These are phyloP conservation scores for Botryotinia narcissicola DNA, from an alignment of 2,329 filamentous ascomycete genomes.

Conservation along the genomic window DNA sequence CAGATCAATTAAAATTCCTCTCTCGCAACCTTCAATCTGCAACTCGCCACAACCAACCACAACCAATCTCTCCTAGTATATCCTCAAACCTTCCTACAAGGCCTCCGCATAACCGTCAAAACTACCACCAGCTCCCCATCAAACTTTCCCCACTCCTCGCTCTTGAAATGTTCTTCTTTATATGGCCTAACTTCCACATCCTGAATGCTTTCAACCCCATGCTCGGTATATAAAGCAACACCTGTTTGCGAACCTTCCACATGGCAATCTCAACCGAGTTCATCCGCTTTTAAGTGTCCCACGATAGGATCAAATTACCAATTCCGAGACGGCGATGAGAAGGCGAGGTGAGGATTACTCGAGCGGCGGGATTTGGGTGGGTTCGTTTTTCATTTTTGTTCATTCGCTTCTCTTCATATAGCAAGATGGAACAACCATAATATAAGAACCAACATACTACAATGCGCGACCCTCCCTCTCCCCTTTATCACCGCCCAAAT, in stretches of 20 bases:
- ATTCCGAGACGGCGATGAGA: not conserved
- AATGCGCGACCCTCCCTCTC: not conserved
- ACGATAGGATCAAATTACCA: accelerated
- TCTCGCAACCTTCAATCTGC: not conserved
- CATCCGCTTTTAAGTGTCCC: not conserved
- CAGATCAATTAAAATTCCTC: not conserved
- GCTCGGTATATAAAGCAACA: not conserved
- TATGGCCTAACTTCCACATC: not conserved
- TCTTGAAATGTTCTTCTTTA: not conserved
- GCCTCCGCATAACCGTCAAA: too few relatives aligned
- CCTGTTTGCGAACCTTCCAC: not conserved
- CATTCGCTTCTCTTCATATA: too few relatives aligned
- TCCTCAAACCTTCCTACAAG: not conserved
- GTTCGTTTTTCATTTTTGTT: too few relatives aligned
- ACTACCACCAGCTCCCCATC: not conserved
- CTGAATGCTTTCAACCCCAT: not conserved
- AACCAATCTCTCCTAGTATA: not conserved
- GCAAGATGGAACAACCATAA: too few relatives aligned
- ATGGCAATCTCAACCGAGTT: not conserved
- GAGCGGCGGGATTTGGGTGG: too few relatives aligned
- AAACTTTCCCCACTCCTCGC: not conserved
- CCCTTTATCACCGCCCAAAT: not conserved
- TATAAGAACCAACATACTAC: too few relatives aligned
- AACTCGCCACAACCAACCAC: not conserved
- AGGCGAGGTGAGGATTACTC: not conserved